Evolutionary conservation across 768 basidiomycete species (phyloP).

Genomic region (Russula sp.): DNA sequence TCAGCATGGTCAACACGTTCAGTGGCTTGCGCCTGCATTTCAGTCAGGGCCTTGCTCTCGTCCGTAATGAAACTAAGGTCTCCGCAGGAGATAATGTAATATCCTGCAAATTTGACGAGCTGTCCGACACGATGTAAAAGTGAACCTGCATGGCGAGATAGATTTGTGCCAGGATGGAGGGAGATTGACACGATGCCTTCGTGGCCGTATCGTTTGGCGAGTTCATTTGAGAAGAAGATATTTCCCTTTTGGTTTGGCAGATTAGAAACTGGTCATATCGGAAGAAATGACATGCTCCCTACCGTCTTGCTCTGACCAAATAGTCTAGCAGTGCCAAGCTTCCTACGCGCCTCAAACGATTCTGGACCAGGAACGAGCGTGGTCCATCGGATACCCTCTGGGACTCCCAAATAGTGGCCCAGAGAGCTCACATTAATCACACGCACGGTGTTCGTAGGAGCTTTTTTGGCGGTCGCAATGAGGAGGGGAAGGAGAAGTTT

Average conservation of each 20-base stretch:
- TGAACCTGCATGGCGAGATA: constrained; percentile 3
- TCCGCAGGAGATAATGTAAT: constrained; percentile 8
- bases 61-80: background rate
- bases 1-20: background rate
- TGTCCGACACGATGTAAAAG: background rate
- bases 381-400: constrained; percentile 30
- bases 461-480: constrained; percentile 33
- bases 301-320: constrained; percentile 4
- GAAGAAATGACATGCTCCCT: background rate
- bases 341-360: constrained; percentile 10
- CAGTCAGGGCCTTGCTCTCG: background rate
- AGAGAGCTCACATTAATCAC: constrained; percentile 33
- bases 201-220: constrained; percentile 33
- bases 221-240: constrained; percentile 33
- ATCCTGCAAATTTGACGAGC: background rate
- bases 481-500: background rate
- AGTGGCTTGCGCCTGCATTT: too few relatives aligned
- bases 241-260: constrained; percentile 27
- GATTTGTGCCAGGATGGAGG: constrained; percentile 12
- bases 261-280: background rate
- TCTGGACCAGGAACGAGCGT: constrained; percentile 7
- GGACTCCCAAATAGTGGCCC: constrained; percentile 31
- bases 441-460: constrained; percentile 34
- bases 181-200: constrained; percentile 31
- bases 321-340: background rate